Conservation (phyloP, 345 rosid species). For the Schrenkiella parvula region DNA sequence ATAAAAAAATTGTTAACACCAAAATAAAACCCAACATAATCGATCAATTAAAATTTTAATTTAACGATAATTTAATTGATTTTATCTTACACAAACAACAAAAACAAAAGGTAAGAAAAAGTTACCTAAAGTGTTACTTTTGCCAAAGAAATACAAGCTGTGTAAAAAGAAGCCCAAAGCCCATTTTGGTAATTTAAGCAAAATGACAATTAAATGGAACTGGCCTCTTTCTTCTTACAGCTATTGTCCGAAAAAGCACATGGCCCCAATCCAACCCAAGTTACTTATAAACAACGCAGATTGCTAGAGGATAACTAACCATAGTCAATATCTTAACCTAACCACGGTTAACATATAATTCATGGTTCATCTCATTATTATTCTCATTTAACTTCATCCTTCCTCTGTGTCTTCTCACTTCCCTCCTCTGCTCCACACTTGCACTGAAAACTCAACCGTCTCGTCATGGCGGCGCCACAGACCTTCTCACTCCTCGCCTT, state of each 20-base stretch:
- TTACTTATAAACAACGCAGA: constrained; percentile 23
- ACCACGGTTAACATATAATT: background rate
- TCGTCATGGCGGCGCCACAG: constrained; percentile 36
- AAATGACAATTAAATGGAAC: constrained; percentile 13
- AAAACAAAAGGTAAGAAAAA: background rate
- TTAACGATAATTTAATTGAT: background rate
- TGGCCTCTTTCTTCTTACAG: constrained; percentile 41
- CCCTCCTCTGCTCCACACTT: constrained; percentile 8
- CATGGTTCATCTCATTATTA: background rate
- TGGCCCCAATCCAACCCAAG: constrained; percentile 42
- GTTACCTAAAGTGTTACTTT: background rate
- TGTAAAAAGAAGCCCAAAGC: constrained; percentile 18
- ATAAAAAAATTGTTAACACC: background rate
- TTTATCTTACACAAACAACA: background rate
- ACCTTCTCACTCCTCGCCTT: constrained; percentile 32
- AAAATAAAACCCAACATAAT: background rate
- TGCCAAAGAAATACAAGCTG: background rate
- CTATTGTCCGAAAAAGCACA: constrained; percentile 42
- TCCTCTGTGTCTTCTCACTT: constrained; percentile 5
- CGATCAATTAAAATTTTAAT: background rate
- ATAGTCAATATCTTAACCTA: constrained; percentile 2
- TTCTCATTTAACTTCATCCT: constrained; percentile 16
- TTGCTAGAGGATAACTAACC: background rate
- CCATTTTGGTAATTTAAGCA: constrained; percentile 18
- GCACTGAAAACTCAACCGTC: constrained; percentile 9